Conservation (phyloP, 1,284 basidiomycete genomes). For the Tremellales sp. region DNA sequence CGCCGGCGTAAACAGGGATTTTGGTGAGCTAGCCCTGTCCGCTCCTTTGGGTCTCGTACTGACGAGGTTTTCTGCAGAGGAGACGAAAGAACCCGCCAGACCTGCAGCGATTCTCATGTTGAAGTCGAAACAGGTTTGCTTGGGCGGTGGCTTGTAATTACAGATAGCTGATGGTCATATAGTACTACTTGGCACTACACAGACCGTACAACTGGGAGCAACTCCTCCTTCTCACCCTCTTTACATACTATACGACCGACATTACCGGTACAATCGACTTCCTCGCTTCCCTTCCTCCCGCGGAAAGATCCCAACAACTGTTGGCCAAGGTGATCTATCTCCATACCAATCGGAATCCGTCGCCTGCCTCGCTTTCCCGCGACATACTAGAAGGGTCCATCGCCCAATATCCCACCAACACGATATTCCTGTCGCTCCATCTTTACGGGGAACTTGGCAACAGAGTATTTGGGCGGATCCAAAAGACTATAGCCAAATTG, state of each 20-base stretch:
- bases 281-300: slow-evolving; percentile 12
- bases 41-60: neutral
- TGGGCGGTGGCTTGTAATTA: neutral
- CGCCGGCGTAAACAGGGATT: slow-evolving; percentile 14
- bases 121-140: slow-evolving; percentile 37
- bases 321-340: slow-evolving; percentile 44
- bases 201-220: slow-evolving; percentile 8
- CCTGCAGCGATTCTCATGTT: slow-evolving; percentile 28
- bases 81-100: neutral
- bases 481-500: slow-evolving; percentile 34
- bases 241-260: slow-evolving; percentile 27
- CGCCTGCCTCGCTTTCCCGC: slow-evolving; percentile 40
- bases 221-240: slow-evolving; percentile 32
- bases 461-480: slow-evolving; percentile 48
- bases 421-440: slow-evolving; percentile 48
- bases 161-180: slow-evolving; percentile 2
- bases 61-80: neutral
- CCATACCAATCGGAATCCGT: slow-evolving; percentile 31
- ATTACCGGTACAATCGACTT: slow-evolving; percentile 10
- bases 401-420: slow-evolving; percentile 48
- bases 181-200: slow-evolving; percentile 18
- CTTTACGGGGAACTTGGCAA: slow-evolving; percentile 46
- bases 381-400: slow-evolving; percentile 46
- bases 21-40: slow-evolving; percentile 10
- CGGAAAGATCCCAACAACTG: slow-evolving; percentile 45